phyloP scores from a whole-genome alignment of 306 rosid species.

The Ammopiptanthus mongolicus region DNA sequence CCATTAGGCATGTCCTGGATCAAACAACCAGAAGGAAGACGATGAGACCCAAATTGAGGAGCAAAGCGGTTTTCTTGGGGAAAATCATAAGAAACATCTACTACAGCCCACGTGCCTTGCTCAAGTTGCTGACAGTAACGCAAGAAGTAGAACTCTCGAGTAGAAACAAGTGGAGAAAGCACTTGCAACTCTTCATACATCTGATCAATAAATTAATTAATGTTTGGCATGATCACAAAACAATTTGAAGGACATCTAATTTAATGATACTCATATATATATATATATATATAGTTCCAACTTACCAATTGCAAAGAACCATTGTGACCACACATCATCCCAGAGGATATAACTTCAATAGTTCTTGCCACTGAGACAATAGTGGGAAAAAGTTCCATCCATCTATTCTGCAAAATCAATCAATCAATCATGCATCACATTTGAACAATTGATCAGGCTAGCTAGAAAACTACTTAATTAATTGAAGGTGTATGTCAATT shows the following conservation, averaged over 20 bases:
- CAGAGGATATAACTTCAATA: constrained; percentile 72
- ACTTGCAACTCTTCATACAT: constrained; percentile 81
- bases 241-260: not conserved
- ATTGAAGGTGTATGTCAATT: not conserved
- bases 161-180: constrained; percentile 79
- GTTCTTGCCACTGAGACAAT: constrained; percentile 76
- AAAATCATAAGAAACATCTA: constrained; percentile 69
- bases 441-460: not conserved
- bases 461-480: not conserved
- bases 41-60: constrained; percentile 51
- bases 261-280: not conserved
- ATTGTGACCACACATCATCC: constrained; percentile 64
- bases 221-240: not conserved
- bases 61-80: constrained; percentile 63
- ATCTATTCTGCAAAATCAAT: constrained; percentile 60
- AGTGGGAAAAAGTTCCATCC: constrained; percentile 75
- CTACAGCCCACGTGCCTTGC: constrained; percentile 79
- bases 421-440: not conserved
- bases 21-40: constrained; percentile 84
- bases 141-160: constrained; percentile 73
- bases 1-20: constrained; percentile 96
- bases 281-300: not conserved
- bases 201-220: constrained; percentile 43
- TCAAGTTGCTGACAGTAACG: constrained; percentile 81
- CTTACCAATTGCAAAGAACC: constrained; percentile 79